phyloP scores from a whole-genome alignment of 225 moss, liverwort and hornwort genomes.

The Rhytidiadelphus loreus region DNA sequence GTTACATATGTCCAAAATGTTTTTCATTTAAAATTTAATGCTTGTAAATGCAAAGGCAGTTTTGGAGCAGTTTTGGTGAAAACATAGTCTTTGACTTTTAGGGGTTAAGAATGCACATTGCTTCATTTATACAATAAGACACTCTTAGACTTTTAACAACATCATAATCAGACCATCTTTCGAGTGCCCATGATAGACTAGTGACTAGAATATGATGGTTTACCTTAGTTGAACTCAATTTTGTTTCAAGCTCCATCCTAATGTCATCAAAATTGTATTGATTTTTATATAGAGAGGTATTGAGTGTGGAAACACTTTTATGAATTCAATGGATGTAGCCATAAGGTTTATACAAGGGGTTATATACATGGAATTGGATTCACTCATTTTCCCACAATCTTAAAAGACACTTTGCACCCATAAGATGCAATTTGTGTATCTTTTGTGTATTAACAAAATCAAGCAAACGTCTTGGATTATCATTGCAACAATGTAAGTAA shows the following conservation, averaged over 20 bases:
- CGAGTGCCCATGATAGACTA: rapidly evolving
- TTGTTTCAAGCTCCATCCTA: neutral
- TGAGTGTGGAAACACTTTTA: neutral
- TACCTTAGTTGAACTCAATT: neutral
- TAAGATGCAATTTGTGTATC: no score
- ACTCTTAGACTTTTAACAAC: neutral
- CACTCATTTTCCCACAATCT: neutral
- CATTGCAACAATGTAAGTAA: neutral
- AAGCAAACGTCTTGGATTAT: no score
- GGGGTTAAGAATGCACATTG: neutral
- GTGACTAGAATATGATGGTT: neutral
- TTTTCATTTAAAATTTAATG: no score
- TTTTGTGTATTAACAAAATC: no score
- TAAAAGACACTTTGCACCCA: no score
- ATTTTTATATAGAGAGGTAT: neutral
- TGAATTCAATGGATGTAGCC: neutral
- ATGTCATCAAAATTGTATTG: neutral
- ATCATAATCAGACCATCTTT: neutral
- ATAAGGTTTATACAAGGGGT: no score
- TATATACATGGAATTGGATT: neutral
- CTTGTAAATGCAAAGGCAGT: no score
- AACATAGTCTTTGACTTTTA: no score
- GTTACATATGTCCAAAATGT: no score
- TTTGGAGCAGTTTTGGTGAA: no score
- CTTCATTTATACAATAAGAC: neutral